Percentiles rank a stretch among this genome's conserved stretches.
Conservation (phyloP, 2,329 filamentous ascomycete genomes). For the Tolypocladium amazonense region DNA sequence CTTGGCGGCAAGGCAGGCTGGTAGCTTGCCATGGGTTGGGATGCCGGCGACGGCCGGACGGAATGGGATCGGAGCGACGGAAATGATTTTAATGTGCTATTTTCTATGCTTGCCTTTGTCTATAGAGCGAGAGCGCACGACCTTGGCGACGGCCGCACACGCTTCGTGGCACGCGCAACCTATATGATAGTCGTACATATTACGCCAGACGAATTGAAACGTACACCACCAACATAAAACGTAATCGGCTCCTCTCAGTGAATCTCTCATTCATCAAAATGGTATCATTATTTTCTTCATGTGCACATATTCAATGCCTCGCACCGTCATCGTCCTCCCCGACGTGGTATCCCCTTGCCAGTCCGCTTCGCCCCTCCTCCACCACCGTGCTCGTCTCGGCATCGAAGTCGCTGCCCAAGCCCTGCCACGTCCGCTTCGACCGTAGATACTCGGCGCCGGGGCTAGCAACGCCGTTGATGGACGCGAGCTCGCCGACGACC, state of each 20-base stretch:
- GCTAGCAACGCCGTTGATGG: constrained; percentile 77
- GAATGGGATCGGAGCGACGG: not conserved
- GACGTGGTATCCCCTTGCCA: constrained; percentile 80
- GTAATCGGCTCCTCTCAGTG: not conserved
- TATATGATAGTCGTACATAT: not conserved
- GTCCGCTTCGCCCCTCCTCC: constrained; percentile 77
- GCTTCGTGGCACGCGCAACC: not conserved
- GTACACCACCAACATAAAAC: not conserved
- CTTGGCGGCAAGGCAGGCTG: not conserved
- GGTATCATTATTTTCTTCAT: not conserved
- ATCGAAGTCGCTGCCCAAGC: constrained; percentile 77
- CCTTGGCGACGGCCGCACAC: not conserved
- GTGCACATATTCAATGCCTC: not conserved
- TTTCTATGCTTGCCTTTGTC: not conserved
- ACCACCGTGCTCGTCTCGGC: constrained; percentile 54
- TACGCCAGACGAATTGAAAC: not conserved
- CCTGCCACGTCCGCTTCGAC: constrained; percentile 80
- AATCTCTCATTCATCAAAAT: not conserved
- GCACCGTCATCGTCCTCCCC: constrained; percentile 39
- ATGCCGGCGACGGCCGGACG: not conserved
- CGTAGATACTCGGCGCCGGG: constrained; percentile 83
- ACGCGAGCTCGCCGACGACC: constrained; percentile 56
- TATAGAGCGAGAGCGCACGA: not conserved
- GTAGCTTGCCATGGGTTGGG: not conserved
- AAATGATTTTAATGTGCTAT: not conserved